Evolutionary conservation across 2,329 filamentous ascomycete species (phyloP).

Genomic region (Diaporthe nobilis): DNA sequence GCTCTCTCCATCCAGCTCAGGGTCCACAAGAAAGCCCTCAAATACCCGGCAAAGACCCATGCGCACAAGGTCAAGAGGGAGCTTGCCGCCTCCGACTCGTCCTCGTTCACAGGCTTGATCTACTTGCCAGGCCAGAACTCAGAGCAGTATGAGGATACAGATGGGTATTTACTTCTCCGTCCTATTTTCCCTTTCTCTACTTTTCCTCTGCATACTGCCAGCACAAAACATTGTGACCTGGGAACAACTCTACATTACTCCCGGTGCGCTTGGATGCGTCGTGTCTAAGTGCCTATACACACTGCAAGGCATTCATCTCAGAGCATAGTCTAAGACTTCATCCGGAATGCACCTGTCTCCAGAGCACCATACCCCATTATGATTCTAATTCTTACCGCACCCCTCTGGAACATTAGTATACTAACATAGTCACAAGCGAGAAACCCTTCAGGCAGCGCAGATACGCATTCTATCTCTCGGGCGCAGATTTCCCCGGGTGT

Average conservation of each 20-base stretch:
- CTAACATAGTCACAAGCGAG: constrained; percentile 50
- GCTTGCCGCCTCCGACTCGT: constrained; percentile 55
- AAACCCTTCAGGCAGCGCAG: constrained; percentile 70
- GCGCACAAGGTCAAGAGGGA: constrained; percentile 69
- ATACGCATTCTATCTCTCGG: constrained; percentile 73
- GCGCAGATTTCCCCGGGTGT: constrained; percentile 68
- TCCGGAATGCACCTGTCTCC: neutral
- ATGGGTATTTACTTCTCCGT: constrained; percentile 50
- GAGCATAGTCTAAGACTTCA: neutral
- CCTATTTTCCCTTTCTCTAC: neutral
- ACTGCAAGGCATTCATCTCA: neutral
- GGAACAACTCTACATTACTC: neutral
- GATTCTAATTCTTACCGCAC: neutral
- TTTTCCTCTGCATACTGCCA: neutral
- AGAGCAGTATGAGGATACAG: constrained; percentile 69
- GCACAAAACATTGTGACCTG: neutral
- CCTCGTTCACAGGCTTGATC: constrained; percentile 58
- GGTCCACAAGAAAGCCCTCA: constrained; percentile 29
- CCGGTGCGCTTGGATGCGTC: neutral
- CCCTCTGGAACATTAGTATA: too few species aligned
- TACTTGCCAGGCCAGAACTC: constrained; percentile 68
- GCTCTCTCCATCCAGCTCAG: neutral
- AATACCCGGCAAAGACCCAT: constrained; percentile 65
- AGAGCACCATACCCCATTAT: neutral
- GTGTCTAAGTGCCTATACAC: neutral